Base-by-base conservation (phyloP, 106 monocot species). In the Allium fistulosum region DNA sequence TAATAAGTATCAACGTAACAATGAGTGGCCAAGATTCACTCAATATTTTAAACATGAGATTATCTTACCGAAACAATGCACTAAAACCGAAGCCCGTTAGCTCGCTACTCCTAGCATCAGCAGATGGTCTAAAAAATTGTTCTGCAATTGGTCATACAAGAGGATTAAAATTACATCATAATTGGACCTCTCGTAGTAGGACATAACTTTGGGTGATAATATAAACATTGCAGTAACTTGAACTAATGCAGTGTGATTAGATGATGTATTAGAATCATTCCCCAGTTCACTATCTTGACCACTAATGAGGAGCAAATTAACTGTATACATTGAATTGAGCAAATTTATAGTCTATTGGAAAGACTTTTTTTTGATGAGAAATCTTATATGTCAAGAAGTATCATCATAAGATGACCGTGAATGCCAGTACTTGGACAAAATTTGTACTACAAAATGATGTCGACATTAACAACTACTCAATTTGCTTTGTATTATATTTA, bases 301-400 rank as follows among this genome's bases (percentile, higher is more conserved):
- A 51, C 90, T 84, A 57, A 80, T 77, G 70, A 99, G 67, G 77
- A 99, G 87, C 75, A 88, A 66, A 62, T 93, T 82, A 75, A 99
- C 73, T 46, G 99, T 99, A 79, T 85, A 82, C 85, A 99, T 61
- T 63, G 93, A 84, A 81, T 83, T 79, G 61, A 99, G 82, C 66
- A 99, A 81, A 85, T 99, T 99, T 77, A 99, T 82, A 77, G 99
- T 99, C 99, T 99, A 87, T 79, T 80, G 68, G 67, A 50, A 83
- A 72, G 63, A 70, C 9, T n/a, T 61, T 72, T 60, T 7, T 73
- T 67, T 76, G 61, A 27, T 50, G 51, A 61, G 58, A 71, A 59
- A 57, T 55, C 56, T 68, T 45, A 16, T 14, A 57, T 50, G 68
- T 53, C 27, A 68, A 57, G 45, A n/a, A 28, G 27, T 17, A 37